phyloP scores from a whole-genome alignment of 2,329 filamentous ascomycete genomes.

The Fusarium pseudograminearum region DNA sequence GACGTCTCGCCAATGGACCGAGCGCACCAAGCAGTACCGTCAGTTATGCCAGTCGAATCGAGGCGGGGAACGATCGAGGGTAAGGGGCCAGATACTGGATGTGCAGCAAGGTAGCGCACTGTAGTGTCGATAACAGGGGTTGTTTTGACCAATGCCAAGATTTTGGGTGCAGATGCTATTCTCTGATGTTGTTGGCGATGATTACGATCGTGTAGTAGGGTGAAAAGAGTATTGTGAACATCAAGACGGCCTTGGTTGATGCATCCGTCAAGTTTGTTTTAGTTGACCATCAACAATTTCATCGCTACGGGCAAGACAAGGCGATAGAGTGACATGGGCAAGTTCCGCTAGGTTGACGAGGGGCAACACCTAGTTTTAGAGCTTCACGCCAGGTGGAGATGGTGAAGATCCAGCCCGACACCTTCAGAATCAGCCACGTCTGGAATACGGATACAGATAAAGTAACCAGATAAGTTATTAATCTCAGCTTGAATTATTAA shows the following conservation, averaged over 20 bases:
- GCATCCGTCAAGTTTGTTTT: slow-evolving; percentile 17
- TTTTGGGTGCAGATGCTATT: slow-evolving; percentile 6
- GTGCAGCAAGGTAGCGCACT: slow-evolving; percentile 28
- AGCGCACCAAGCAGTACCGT: neutral
- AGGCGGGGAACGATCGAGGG: slow-evolving; percentile 34
- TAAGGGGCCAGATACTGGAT: slow-evolving; percentile 38
- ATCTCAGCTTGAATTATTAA: neutral
- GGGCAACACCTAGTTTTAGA: slow-evolving; percentile 6
- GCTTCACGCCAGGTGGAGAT: slow-evolving; percentile 24
- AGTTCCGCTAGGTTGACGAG: slow-evolving; percentile 1
- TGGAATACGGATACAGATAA: slow-evolving; percentile 1
- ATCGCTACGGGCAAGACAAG: slow-evolving; percentile 3
- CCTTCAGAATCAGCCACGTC: slow-evolving; percentile 8
- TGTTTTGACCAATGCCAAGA: slow-evolving; percentile 23
- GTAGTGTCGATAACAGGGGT: slow-evolving; percentile 22
- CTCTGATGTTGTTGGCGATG: slow-evolving; percentile 18
- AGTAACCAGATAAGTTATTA: slow-evolving; percentile 11
- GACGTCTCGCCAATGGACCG: slow-evolving; percentile 23
- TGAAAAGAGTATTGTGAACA: neutral
- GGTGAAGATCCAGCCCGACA: neutral
- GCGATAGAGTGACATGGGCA: neutral
- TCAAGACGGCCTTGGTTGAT: slow-evolving; percentile 8
- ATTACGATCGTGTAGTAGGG: neutral
- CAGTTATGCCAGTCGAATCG: slow-evolving; percentile 2
- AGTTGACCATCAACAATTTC: slow-evolving; percentile 2